Evolutionary conservation across 73 alveolate genomes (phyloP).

Genomic region (Durusdinium trenchii): DNA sequence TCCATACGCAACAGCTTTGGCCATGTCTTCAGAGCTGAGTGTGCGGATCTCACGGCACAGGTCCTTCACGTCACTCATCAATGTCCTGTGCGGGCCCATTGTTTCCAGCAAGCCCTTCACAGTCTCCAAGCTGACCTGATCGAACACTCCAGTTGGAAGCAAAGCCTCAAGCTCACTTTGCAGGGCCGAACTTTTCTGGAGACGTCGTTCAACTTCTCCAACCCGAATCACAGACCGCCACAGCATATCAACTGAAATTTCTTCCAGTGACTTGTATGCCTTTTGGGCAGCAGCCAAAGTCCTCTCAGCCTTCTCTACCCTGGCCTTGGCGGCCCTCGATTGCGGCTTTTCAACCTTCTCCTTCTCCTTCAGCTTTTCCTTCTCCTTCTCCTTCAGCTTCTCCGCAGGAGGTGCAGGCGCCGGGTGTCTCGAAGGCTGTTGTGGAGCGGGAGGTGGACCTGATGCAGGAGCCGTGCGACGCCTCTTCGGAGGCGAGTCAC

Average conservation of each 20-base stretch:
- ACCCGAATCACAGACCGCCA: background rate
- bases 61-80: background rate
- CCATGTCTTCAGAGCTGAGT: background rate
- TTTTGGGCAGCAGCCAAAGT: background rate
- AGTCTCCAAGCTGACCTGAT: background rate
- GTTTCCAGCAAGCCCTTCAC: background rate
- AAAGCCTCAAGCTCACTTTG: background rate
- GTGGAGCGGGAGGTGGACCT: too few species aligned
- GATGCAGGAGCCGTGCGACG: too few species aligned
- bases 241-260: background rate
- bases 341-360: background rate
- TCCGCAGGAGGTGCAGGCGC: background rate
- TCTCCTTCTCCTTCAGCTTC: background rate
- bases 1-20: background rate
- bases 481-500: too few species aligned
- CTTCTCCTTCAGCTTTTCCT: background rate
- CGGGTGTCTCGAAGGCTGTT: background rate
- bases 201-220: background rate
- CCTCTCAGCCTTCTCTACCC: background rate
- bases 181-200: background rate
- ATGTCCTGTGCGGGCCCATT: background rate
- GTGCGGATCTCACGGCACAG: background rate
- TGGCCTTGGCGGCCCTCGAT: background rate
- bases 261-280: background rate
- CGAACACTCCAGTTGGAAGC: background rate